Evolutionary conservation across 148 eudicot species (phyloP), one percentile per base, ranked within the genome.

Genomic region (Limonium bicolor): DNA sequence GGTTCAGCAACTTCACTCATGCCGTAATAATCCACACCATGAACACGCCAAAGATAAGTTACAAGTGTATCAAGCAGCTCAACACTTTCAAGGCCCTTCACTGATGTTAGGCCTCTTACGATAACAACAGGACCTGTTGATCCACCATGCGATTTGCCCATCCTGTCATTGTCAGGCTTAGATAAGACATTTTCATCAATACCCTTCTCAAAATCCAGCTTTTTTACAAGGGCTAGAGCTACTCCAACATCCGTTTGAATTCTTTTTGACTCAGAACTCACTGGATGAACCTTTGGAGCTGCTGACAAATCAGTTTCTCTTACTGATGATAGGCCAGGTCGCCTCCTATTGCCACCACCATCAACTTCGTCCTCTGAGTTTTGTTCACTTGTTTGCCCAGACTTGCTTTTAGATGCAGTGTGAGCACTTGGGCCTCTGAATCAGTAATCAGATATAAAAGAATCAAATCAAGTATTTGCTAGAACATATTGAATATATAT

Each of bases 21-120:
- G 20, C 94, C 95, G 62, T 92, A 92, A 60, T 85, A 92, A 74
- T 92, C 99, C 22, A 81, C 62, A 41, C 95, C 94, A 64, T 92
- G 99, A 63, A 92, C 78, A 54, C 99, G 94, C 95, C 95, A 92
- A 35, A 92, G 81, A 53, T 92, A 92, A 27, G 95, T 92, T 41
- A 81, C 54, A 47, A 92, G 72, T 14, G 94, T 92, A 69, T 92
- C 99, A 42, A 85, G 67, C 46, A 92, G 76, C 80, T 92, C 99
- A 64, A 67, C 39, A 13, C 99, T 95, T 60, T 92, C 95, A 19
- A 92, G 90, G 46, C 99, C 99, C 64, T 78, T 85, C 27, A 81
- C 80, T 40, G 95, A 60, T 23, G 73, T 61, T 47, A 68, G 66
- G 19, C 99, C 94, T 4, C 99, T 74, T 27, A 92, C 56, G 16